Base-by-base conservation (phyloP, 2,329 filamentous ascomycete species). In the Mollisia scopiformis region DNA sequence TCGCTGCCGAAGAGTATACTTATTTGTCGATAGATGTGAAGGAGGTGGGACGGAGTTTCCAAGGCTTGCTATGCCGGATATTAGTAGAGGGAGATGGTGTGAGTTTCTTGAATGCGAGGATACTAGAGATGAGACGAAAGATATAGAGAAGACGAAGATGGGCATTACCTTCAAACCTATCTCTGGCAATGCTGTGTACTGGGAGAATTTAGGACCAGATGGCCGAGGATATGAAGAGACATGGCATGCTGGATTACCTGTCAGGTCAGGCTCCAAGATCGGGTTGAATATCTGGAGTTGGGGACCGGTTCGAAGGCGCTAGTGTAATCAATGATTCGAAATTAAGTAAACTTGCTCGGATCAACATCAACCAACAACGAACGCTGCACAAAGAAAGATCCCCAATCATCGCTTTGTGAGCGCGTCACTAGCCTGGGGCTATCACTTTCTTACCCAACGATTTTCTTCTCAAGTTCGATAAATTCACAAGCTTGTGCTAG, bases 261-360 rank as follows among this genome's bases (percentile, higher is more conserved):
- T 88, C 0, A 73, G 74, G 52, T 76, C 72, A 41, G 85, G 85
- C 2, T 77, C 74, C 37, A 88, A 88, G 75, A 78, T 87, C 59
- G 85, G 85, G 0, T 72, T 88, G 73, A 88, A 88, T 74, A 85
- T 88, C 62, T 88, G 85, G 85, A 86, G 82, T 72, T 87, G 84
- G 84, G 73, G 69, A 31, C 56, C 64, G 43, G 60, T 64, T n/a
- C 56, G 66, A 55, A 63, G 63, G 54, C 52, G 46, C 19, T 68
- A 47, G 47, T 30, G 14, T 3, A 39, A 21, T 37, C 19, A 35
- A 27, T 23, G 19, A 19, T 28, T 37, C 35, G 23, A 47, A 25
- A 28, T 27, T 47, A 47, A 43, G 21, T n/a, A 43, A 21, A 43
- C 39, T n/a, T 43, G 39, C n/a, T 10, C 4, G n/a, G 7, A 7